phyloP scores from a whole-genome alignment of 345 rosid genomes.

The Murraya koenigii region DNA sequence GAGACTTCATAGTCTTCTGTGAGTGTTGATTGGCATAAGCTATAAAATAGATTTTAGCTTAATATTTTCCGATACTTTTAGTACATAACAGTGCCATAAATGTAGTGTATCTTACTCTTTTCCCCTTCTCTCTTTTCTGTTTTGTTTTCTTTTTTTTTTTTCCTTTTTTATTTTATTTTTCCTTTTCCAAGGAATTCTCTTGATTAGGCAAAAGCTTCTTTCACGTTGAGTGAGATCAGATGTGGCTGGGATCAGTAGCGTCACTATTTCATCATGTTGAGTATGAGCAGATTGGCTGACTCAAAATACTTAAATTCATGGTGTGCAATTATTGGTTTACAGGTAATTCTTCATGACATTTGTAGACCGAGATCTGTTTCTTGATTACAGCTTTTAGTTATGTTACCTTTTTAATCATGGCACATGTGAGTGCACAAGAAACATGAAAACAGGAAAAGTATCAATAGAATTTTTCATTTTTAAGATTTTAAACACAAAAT shows the following conservation, averaged over 20 bases:
- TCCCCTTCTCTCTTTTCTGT: slow-evolving; percentile 23
- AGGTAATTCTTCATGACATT: slow-evolving; percentile 33
- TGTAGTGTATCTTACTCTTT: slow-evolving; percentile 31
- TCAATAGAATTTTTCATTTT: not conserved
- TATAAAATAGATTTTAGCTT: not conserved
- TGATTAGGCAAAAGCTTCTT: slow-evolving; percentile 27
- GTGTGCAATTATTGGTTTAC: slow-evolving; percentile 28
- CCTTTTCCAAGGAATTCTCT: slow-evolving; percentile 8
- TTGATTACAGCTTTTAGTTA: slow-evolving; percentile 1
- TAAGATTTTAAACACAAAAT: not conserved
- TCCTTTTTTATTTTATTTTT: not conserved
- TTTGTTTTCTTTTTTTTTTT: not conserved
- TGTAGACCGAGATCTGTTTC: slow-evolving; percentile 10
- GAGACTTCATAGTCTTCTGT: slow-evolving; percentile 9
- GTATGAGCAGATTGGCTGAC: slow-evolving; percentile 33
- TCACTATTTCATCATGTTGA: slow-evolving; percentile 27
- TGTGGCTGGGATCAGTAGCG: slow-evolving; percentile 33
- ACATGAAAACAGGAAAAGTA: not conserved
- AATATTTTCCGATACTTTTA: slow-evolving; percentile 11
- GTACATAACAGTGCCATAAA: slow-evolving; percentile 9
- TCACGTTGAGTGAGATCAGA: slow-evolving; percentile 30
- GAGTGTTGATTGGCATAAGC: slow-evolving; percentile 14
- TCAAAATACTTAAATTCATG: slow-evolving; percentile 21
- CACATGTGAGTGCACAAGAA: not conserved
- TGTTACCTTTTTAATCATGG: not conserved